These are phyloP conservation scores for Penicillium silybi DNA, from an alignment of 495 filamentous ascomycete genomes.

Conservation along the genomic window DNA sequence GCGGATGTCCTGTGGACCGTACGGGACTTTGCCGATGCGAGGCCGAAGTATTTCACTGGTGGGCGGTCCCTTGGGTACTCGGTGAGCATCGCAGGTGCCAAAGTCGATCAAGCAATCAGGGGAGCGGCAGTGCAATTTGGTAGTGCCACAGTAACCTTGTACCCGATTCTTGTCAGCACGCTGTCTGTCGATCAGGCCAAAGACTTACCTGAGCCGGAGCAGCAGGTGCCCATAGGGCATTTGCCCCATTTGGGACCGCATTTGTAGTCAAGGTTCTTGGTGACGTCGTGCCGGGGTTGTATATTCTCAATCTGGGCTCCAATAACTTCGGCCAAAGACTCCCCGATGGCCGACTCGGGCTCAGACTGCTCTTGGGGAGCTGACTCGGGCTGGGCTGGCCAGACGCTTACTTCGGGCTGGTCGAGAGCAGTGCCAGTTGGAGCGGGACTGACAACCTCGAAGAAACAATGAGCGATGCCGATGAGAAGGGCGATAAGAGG, in stretches of 20 bases:
- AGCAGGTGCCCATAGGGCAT: conserved; percentile 58
- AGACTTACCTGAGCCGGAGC: conserved; percentile 57
- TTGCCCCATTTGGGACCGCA: conserved; percentile 43
- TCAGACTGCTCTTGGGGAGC: not conserved
- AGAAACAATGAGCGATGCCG: conserved; percentile 1
- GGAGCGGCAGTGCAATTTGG: conserved; percentile 58
- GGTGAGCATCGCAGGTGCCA: conserved; percentile 66
- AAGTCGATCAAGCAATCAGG: conserved; percentile 70
- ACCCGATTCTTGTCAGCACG: conserved; percentile 7
- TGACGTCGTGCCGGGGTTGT: conserved; percentile 12
- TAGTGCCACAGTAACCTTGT: conserved; percentile 56
- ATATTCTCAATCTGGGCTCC: conserved; percentile 2
- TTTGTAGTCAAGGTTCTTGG: conserved; percentile 20
- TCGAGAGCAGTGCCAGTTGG: not conserved
- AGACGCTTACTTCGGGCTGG: not conserved
- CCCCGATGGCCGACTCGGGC: not conserved
- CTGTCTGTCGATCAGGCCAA: not conserved
- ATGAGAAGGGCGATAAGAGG: conserved; percentile 8
- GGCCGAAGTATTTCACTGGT: conserved; percentile 58
- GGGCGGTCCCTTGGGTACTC: conserved; percentile 56
- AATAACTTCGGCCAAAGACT: not conserved
- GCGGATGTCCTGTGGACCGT: conserved; percentile 61
- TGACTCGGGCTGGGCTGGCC: not conserved
- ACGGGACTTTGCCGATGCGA: conserved; percentile 53
- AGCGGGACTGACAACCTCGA: not conserved